phyloP scores from a whole-genome alignment of 2,329 filamentous ascomycete species.

The Ilyonectria robusta region DNA sequence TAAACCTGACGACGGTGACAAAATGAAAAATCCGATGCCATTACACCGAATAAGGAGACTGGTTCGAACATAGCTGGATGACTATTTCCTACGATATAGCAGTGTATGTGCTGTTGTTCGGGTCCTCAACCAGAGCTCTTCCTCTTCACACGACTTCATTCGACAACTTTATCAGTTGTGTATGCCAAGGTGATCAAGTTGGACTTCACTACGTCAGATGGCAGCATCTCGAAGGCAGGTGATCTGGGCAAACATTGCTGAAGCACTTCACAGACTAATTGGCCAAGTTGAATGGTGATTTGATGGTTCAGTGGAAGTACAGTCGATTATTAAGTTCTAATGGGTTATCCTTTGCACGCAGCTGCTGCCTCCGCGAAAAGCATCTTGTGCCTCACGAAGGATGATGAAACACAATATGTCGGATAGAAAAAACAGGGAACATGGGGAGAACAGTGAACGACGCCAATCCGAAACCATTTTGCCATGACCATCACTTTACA shows the following conservation, averaged over 20 bases:
- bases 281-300: not conserved
- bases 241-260: too few relatives aligned
- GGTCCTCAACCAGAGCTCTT: too few relatives aligned
- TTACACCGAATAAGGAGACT: too few relatives aligned
- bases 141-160: too few relatives aligned
- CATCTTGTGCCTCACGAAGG: constrained; percentile 47
- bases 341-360: constrained; percentile 52
- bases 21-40: not conserved
- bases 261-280: too few relatives aligned
- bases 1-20: not conserved
- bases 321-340: constrained; percentile 63
- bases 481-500: constrained; percentile 59
- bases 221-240: too few relatives aligned
- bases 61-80: too few relatives aligned
- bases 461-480: constrained; percentile 53
- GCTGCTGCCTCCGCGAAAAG: constrained; percentile 45
- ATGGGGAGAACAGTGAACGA: constrained; percentile 53
- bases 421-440: constrained; percentile 54
- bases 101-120: too few relatives aligned
- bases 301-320: constrained; percentile 49
- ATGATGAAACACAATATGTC: constrained; percentile 53
- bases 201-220: too few relatives aligned
- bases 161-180: too few relatives aligned
- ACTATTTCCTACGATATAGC: too few relatives aligned
- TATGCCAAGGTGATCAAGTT: too few relatives aligned